Evolutionary conservation across 306 rosid species (phyloP), one percentile per base, ranked within the genome.

Genomic region (Malus orientalis): DNA sequence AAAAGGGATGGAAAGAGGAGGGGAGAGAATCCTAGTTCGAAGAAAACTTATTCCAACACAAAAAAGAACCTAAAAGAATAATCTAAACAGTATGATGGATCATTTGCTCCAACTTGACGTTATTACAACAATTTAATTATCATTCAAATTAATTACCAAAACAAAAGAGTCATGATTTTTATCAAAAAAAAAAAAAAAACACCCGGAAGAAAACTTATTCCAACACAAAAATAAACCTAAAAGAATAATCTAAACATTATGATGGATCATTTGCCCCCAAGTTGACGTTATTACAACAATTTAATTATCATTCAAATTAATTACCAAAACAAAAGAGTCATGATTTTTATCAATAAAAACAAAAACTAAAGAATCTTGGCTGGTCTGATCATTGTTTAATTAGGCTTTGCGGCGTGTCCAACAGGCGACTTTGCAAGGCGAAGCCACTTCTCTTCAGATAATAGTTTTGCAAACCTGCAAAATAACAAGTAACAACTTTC

Each of bases 371-470:
- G 29, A 58, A 13, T 60, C 54, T 22, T 18, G 32, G 42, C 76
- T 57, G 38, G 54, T 54, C 12, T 20, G 53, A 54, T 57, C 33
- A 36, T 36, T 6, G 9, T 6, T 36, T 7, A 36, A 7, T 36
- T 36, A 36, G 9, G 69, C 15, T 42, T 76, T 40, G 74, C 20
- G 59, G 67, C 53, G 32, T 18, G 74, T 11, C 47, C 57, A 0
- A 62, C 87, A 32, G 93, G 91, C 1, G 96, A 88, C 74, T 19
- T 85, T 44, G 72, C 62, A 23, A 85, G 83, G 73, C 93, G 82
- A 71, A 69, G 73, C 68, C 80, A 79, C 68, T 83, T 88, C 74
- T 90, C 96, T 53, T 76, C 62, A 0, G 91, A 86, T 22, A 90
- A 87, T 5, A 70, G 29, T 67, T 80, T 77, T 8, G 95, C 92